These are phyloP conservation scores for Arachis hypogaea DNA, from an alignment of 306 rosid genomes.

Conservation along the genomic window DNA sequence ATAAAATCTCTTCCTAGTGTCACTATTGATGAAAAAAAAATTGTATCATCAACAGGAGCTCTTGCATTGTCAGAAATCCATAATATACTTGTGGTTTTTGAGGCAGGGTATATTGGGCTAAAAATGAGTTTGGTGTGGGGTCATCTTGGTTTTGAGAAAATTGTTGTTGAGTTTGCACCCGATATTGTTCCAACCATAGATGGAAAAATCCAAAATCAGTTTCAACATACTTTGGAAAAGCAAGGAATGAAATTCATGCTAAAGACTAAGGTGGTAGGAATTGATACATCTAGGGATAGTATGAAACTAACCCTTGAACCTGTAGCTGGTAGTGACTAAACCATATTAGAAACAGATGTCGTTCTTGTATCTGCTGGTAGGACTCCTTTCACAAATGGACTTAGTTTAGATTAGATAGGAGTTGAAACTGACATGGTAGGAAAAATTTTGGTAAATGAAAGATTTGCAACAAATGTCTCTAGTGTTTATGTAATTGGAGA, in stretches of 20 bases:
- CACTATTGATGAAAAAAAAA: slow-evolving; percentile 90
- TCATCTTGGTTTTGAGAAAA: slow-evolving; percentile 83
- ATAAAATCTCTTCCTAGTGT: slow-evolving; percentile 88
- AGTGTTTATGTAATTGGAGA: slow-evolving; percentile 94
- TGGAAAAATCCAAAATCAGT: slow-evolving; percentile 86
- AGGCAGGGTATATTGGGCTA: slow-evolving; percentile 97
- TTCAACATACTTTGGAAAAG: slow-evolving; percentile 92
- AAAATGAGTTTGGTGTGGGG: slow-evolving; percentile 99
- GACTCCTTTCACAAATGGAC: slow-evolving; percentile 87
- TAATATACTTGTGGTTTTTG: slow-evolving; percentile 84
- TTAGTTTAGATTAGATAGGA: slow-evolving; percentile 83
- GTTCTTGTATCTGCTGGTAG: slow-evolving; percentile 99
- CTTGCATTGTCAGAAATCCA: slow-evolving; percentile 86
- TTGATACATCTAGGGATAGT: slow-evolving; percentile 80
- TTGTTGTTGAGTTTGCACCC: slow-evolving; percentile 90
- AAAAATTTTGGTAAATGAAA: slow-evolving; percentile 76
- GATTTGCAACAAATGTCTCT: slow-evolving; percentile 77
- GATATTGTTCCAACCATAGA: slow-evolving; percentile 97
- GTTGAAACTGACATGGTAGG: slow-evolving; percentile 86
- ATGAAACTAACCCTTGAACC: slow-evolving; percentile 93
- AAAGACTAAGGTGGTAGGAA: slow-evolving; percentile 93
- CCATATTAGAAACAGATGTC: slow-evolving; percentile 80
- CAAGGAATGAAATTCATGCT: slow-evolving; percentile 92
- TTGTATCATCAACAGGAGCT: slow-evolving; percentile 96
- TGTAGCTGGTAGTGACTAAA: slow-evolving; percentile 83